phyloP scores from a whole-genome alignment of 148 eudicot genomes.

The Rhododendron mucronatum region DNA sequence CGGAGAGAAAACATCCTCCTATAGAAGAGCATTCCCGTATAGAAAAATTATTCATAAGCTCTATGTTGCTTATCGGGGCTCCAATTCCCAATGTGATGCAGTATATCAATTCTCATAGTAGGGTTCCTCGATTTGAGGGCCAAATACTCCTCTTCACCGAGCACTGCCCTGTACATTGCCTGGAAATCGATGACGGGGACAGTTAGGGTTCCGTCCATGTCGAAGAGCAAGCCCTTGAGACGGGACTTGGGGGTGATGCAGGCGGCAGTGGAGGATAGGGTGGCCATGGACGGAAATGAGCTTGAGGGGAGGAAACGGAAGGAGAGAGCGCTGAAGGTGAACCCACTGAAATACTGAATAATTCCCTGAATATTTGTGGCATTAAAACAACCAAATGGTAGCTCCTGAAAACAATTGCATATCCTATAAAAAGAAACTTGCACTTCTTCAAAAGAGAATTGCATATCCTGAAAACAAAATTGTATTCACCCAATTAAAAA shows the following conservation, averaged over 20 bases:
- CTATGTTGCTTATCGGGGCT: slow-evolving; percentile 37
- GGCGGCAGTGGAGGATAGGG: not conserved
- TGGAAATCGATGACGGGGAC: slow-evolving; percentile 84
- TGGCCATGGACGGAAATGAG: not conserved
- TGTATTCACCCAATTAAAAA: not conserved
- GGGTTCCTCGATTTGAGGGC: slow-evolving; percentile 28
- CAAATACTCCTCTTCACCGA: slow-evolving; percentile 56
- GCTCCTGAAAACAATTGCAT: not conserved
- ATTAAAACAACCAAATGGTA: not conserved
- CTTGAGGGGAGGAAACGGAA: too few species aligned
- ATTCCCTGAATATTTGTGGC: too few species aligned
- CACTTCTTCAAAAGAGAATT: too few species aligned
- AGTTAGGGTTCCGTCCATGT: slow-evolving; percentile 98
- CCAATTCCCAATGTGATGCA: slow-evolving; percentile 69
- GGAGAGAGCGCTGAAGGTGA: too few species aligned
- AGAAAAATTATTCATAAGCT: slow-evolving; percentile 36
- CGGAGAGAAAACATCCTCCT: too few species aligned
- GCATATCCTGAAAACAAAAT: not conserved
- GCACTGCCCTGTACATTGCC: slow-evolving; percentile 80
- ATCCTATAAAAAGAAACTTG: not conserved
- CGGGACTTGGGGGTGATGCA: slow-evolving; percentile 24
- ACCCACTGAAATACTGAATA: too few species aligned
- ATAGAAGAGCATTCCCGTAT: too few species aligned
- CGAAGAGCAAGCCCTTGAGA: slow-evolving; percentile 78
- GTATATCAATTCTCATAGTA: slow-evolving; percentile 61